These are phyloP conservation scores for Calonectria multiphialidica DNA, from an alignment of 2,329 filamentous ascomycete species.

Conservation along the genomic window DNA sequence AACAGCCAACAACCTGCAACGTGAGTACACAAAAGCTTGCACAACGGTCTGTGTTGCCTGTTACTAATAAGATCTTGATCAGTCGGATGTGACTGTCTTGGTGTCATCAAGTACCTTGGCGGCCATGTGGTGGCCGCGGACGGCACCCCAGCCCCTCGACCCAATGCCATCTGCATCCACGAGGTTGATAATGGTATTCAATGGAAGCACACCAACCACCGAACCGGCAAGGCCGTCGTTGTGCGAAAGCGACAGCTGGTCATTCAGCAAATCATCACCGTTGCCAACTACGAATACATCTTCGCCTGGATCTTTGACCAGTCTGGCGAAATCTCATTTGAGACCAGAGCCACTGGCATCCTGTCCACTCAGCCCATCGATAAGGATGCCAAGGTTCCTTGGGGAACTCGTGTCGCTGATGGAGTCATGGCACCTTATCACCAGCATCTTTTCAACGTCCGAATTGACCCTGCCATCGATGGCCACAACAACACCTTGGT, in stretches of 20 bases:
- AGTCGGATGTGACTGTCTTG: constrained; percentile 78
- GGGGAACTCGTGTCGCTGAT: constrained; percentile 72
- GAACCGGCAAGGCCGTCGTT: constrained; percentile 71
- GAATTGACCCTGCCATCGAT: constrained; percentile 75
- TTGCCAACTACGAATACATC: constrained; percentile 77
- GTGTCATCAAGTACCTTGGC: constrained; percentile 75
- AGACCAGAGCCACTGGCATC: constrained; percentile 76
- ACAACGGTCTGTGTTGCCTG: no score
- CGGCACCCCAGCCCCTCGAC: constrained; percentile 64
- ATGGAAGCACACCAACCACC: constrained; percentile 80
- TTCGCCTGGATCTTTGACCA: constrained; percentile 69
- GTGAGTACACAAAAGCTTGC: not conserved
- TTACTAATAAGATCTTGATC: not conserved
- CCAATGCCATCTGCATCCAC: constrained; percentile 76
- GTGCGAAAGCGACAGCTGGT: constrained; percentile 72
- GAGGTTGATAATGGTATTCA: constrained; percentile 78
- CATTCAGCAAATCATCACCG: constrained; percentile 76
- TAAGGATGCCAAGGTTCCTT: constrained; percentile 60
- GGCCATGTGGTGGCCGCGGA: constrained; percentile 64
- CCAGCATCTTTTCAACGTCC: constrained; percentile 75
- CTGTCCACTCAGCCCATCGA: constrained; percentile 72
- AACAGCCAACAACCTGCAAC: constrained; percentile 74
- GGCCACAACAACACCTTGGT: constrained; percentile 61
- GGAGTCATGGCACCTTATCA: constrained; percentile 77
- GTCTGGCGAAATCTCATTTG: constrained; percentile 70